A percentile compares a stretch with the other conserved stretches of the same genome.
Conservation (phyloP, 345 rosid genomes). For the Sisymbrium irio region DNA sequence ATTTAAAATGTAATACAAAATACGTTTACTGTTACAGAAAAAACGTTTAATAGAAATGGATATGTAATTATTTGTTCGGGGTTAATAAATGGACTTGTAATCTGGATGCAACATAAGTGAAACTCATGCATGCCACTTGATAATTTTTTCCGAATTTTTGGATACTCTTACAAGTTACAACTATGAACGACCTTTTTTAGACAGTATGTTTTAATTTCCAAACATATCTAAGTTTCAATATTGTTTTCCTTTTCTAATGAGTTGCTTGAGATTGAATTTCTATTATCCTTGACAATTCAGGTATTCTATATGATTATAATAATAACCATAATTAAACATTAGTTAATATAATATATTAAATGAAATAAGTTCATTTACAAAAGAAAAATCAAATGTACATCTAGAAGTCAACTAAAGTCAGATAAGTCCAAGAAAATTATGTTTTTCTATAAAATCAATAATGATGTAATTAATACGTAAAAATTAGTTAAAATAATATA, state of each 20-base stretch:
- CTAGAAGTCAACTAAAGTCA: constrained; percentile 6
- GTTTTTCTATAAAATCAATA: background rate
- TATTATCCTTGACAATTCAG: background rate
- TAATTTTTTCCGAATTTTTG: background rate
- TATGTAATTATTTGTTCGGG: too few species aligned
- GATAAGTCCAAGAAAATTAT: background rate
- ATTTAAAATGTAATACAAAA: background rate
- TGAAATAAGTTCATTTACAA: background rate
- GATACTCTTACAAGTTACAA: background rate
- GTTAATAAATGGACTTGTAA: background rate
- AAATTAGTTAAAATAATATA: background rate
- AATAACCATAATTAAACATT: background rate
- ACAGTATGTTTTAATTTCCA: background rate
- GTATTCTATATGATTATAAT: background rate
- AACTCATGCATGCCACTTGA: background rate
- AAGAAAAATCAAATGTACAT: background rate
- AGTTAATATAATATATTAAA: too few species aligned
- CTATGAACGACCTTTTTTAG: background rate
- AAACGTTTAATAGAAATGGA: background rate
- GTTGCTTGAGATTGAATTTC: background rate
- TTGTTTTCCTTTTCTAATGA: background rate
- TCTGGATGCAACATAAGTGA: background rate
- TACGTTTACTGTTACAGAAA: background rate
- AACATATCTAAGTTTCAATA: background rate
- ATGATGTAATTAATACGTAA: background rate